These are phyloP conservation scores for Candida ulmi DNA, from an alignment of 805 yeast species.

Conservation along the genomic window DNA sequence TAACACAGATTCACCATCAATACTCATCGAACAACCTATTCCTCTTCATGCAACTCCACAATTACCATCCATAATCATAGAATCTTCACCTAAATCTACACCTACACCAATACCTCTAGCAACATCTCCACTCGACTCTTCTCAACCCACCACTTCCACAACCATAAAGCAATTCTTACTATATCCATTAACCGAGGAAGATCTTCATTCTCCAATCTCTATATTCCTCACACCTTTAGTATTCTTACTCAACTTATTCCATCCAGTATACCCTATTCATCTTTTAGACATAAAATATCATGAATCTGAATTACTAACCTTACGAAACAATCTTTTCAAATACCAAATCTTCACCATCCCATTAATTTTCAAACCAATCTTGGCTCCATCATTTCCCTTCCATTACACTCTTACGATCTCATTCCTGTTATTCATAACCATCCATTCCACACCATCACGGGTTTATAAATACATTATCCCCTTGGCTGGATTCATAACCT, in stretches of 20 bases:
- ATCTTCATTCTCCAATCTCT: background rate
- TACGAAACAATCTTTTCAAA: slow-evolving; percentile 18
- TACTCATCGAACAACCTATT: background rate
- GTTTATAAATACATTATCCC: slow-evolving; percentile 22
- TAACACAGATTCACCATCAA: too few relatives aligned
- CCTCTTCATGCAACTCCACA: background rate
- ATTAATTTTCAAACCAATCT: background rate
- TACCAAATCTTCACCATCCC: slow-evolving; percentile 25
- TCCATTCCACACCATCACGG: background rate
- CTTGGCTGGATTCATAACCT: slow-evolving; percentile 55
- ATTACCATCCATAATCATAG: background rate
- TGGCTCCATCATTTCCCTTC: background rate
- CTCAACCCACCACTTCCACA: too few relatives aligned
- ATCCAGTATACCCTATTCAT: slow-evolving; percentile 10
- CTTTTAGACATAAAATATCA: background rate
- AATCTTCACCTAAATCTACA: background rate
- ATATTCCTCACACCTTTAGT: background rate
- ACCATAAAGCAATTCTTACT: background rate
- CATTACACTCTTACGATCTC: background rate
- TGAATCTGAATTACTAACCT: slow-evolving; percentile 2
- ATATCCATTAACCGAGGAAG: background rate
- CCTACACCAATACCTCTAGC: background rate
- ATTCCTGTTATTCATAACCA: background rate
- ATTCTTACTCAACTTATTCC: slow-evolving; percentile 5
- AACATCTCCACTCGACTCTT: too few relatives aligned